Evolutionary conservation across 2,329 filamentous ascomycete genomes (phyloP), one percentile per base, ranked within the genome.

Genomic region (Grosmannia huntii): DNA sequence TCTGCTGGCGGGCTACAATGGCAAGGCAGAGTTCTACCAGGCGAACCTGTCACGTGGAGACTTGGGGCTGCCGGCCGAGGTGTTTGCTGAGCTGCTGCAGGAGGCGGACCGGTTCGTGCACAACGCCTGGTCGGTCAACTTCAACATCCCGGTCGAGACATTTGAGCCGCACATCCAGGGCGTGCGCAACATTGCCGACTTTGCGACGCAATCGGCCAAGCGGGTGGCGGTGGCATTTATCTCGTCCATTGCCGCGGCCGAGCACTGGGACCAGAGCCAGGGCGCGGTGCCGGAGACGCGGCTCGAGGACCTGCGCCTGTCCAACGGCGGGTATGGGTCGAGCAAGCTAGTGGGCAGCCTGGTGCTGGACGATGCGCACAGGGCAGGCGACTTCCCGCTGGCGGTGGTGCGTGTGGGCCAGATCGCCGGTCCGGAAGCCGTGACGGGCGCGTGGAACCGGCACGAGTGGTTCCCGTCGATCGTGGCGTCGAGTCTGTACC

Each of bases 401-500:
- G 71, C 70, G 4, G 64, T 74, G 12, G 66, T 76, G 44, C 73
- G 77, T 0, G 72, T 78, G 0, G 77, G 75, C 0, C 78, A 80
- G 64, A 72, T 79, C 53, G 74, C 68, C 1, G 76, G 76, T 0
- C 73, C 76, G 25, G 44, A 49, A 9, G n/a, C 55, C 1, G 7
- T 5, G 1, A 4, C 48, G 9, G 80, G 80, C 0, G 62, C 64
- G 28, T 85, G 82, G 82, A 82, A 80, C 60, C 69, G 67, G 23
- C 72, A 78, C 12, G 82, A 85, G 60, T 84, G 79, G 77, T 65
- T 84, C 2, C 82, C 82, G 0, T 72, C 68, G 25, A 68, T 77
- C 38, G 66, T 78, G 14, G 70, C 72, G 0, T 80, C 76, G 49
- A 81, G 77, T 0, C 66, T 76, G 16, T 68, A 75, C 51, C 67